Conservation (phyloP, 352 stramenopile species). For the Globisporangium heterothallicum region DNA sequence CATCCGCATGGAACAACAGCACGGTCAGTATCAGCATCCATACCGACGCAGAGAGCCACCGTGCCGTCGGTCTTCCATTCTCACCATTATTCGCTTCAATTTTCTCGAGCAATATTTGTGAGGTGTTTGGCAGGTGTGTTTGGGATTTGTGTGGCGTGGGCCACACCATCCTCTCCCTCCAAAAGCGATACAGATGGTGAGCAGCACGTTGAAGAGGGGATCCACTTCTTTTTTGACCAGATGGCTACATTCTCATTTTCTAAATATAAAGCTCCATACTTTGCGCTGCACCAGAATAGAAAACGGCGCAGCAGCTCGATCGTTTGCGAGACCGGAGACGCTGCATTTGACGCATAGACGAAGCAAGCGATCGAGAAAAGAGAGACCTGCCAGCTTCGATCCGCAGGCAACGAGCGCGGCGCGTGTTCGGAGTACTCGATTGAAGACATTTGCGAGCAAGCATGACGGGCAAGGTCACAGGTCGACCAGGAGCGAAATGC, state of each 20-base stretch:
- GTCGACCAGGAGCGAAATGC: constrained; percentile 10
- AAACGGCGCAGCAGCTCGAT: too few species aligned
- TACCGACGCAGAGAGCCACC: too few species aligned
- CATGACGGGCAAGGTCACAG: constrained; percentile 38
- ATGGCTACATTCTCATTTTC: constrained; percentile 4
- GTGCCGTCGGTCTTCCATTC: not conserved
- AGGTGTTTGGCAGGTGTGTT: not conserved
- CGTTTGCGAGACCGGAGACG: too few species aligned
- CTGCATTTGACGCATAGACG: too few species aligned
- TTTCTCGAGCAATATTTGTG: too few species aligned
- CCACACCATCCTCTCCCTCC: not conserved
- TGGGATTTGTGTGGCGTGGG: not conserved
- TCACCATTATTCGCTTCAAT: constrained; percentile 3
- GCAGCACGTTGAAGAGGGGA: not conserved
- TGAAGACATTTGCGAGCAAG: too few species aligned
- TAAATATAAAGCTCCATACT: too few species aligned
- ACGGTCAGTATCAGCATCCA: not conserved
- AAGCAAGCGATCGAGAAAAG: not conserved
- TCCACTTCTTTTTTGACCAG: not conserved
- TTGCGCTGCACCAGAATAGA: too few species aligned
- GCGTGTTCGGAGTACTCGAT: too few species aligned
- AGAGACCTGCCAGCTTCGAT: not conserved
- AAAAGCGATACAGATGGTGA: not conserved
- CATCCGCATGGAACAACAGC: not conserved
- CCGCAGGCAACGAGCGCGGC: not conserved